These are phyloP conservation scores for Albugo laibachii DNA, from an alignment of 352 stramenopile species.

Conservation along the genomic window DNA sequence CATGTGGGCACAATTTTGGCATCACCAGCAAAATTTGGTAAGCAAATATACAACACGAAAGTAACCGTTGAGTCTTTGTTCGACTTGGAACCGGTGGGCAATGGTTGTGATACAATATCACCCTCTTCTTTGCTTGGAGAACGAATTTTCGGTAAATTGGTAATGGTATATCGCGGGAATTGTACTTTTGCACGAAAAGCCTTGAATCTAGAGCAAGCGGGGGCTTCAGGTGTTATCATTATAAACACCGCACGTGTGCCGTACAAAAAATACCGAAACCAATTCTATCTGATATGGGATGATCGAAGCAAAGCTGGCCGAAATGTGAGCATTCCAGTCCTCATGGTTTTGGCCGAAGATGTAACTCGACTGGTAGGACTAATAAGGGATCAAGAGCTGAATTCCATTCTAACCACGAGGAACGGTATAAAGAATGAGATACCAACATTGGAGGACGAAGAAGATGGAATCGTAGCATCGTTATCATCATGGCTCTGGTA, in stretches of 20 bases:
- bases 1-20: slow-evolving; percentile 50
- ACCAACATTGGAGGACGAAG: no score
- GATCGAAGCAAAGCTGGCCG: slow-evolving; percentile 19
- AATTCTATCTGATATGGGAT: slow-evolving; percentile 45
- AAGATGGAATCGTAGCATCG: no score
- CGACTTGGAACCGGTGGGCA: slow-evolving; percentile 21
- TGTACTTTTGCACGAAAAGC: slow-evolving; percentile 71
- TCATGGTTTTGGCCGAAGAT: slow-evolving; percentile 36
- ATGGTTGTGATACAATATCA: slow-evolving; percentile 17
- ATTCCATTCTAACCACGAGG: no score
- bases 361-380: slow-evolving; percentile 14
- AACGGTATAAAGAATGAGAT: no score
- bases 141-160: slow-evolving; percentile 28
- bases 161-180: slow-evolving; percentile 40
- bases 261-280: slow-evolving; percentile 15
- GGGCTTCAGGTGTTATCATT: slow-evolving; percentile 34
- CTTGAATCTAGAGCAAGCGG: slow-evolving; percentile 28
- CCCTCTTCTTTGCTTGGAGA: slow-evolving; percentile 8
- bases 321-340: slow-evolving; percentile 39
- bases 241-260: slow-evolving; percentile 23
- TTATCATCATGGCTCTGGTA: no score
- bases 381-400: no score
- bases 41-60: slow-evolving; percentile 13
- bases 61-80: no score
- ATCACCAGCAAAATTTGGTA: slow-evolving; percentile 42